Conservation (phyloP, 148 eudicot species). For the Heliamphora exappendiculata region DNA sequence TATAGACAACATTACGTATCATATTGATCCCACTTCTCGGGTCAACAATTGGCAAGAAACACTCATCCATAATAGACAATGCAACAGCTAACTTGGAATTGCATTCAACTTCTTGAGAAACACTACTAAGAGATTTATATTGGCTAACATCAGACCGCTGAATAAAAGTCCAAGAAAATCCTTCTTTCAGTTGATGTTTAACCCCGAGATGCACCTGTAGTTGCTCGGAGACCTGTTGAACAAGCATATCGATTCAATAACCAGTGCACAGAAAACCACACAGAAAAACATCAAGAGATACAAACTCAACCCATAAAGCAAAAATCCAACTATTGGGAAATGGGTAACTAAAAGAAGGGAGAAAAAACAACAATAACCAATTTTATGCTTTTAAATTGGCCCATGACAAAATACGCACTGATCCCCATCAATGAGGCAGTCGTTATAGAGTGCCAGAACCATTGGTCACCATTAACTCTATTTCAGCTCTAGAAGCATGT, state of each 20-base stretch:
- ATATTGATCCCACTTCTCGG: conserved; percentile 67
- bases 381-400: neutral
- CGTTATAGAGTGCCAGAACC: neutral
- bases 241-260: conserved; percentile 3
- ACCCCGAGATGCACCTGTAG: conserved; percentile 52
- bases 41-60: conserved; percentile 85
- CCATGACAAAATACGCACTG: neutral
- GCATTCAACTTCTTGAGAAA: conserved; percentile 41
- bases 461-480: neutral
- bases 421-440: no score
- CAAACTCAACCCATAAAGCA: conserved; percentile 3
- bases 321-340: neutral
- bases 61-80: conserved; percentile 70
- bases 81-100: conserved; percentile 90
- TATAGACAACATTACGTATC: conserved; percentile 66
- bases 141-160: conserved; percentile 41
- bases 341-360: neutral
- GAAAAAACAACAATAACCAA: neutral
- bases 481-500: neutral
- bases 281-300: neutral
- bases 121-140: conserved; percentile 23
- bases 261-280: conserved; percentile 3
- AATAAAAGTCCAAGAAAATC: conserved; percentile 71
- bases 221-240: conserved; percentile 46
- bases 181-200: conserved; percentile 58